Percentiles rank a stretch among this genome's conserved stretches.
phyloP scores from a whole-genome alignment of 2,329 filamentous ascomycete species.

The Venturia effusa region DNA sequence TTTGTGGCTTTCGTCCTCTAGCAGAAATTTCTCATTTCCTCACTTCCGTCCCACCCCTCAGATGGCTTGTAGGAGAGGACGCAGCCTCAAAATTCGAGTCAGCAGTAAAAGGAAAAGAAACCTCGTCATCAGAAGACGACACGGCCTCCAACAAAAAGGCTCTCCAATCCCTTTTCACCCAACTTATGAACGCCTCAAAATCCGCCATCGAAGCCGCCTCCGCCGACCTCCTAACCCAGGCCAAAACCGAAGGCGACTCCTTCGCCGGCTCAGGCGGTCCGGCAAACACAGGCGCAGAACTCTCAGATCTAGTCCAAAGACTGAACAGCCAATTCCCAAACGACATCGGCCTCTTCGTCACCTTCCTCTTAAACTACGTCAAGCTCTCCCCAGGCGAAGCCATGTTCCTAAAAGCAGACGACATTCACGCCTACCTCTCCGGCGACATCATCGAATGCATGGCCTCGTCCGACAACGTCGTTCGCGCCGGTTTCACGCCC shows the following conservation, averaged over 20 bases:
- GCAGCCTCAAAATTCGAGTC: conserved; percentile 34
- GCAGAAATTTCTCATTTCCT: conserved; percentile 81
- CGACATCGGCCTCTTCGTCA: conserved; percentile 87
- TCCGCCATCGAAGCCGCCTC: conserved; percentile 55
- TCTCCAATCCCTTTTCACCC: conserved; percentile 63
- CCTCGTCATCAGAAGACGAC: conserved; percentile 34
- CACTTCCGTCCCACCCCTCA: conserved; percentile 45
- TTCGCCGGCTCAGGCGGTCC: conserved; percentile 65
- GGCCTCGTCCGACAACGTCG: conserved; percentile 97
- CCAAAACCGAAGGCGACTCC: conserved; percentile 53
- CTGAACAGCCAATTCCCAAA: conserved; percentile 75
- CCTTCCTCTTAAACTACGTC: conserved; percentile 96
- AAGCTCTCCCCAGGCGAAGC: conserved; percentile 80
- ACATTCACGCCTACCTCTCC: conserved; percentile 90
- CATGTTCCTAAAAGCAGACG: conserved; percentile 90
- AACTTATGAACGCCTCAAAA: conserved; percentile 67
- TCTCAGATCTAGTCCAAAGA: conserved; percentile 66
- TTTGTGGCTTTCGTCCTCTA: conserved; percentile 89
- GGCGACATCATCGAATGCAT: conserved; percentile 98
- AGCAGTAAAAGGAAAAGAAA: conserved; percentile 41
- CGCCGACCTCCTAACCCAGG: conserved; percentile 59
- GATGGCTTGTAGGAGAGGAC: conserved; percentile 37
- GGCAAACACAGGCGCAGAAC: conserved; percentile 56
- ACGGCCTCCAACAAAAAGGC: conserved; percentile 59
- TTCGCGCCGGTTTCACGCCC: conserved; percentile 91